A percentile compares a stretch with the other conserved stretches of the same genome.
phyloP scores from a whole-genome alignment of 1,139 yeast genomes.

The Meyerozyma smithsonii region DNA sequence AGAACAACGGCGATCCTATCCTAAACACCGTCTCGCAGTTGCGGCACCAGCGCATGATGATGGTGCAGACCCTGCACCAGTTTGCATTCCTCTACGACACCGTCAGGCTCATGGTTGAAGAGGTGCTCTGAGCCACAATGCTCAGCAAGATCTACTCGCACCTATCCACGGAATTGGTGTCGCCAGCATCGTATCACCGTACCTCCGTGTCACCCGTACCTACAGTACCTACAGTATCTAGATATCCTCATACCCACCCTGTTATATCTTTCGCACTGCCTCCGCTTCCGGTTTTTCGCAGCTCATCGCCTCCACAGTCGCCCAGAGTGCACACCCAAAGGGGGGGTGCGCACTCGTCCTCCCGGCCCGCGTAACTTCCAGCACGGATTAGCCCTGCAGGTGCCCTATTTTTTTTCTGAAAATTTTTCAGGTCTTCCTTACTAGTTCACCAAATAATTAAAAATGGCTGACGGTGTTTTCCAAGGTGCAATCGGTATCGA shows the following conservation, averaged over 20 bases:
- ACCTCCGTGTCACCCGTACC: too few species aligned
- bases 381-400: neutral
- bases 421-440: constrained; percentile 1
- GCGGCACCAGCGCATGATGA: constrained; percentile 54
- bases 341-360: neutral
- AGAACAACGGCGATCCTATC: constrained; percentile 22
- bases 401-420: constrained; percentile 3
- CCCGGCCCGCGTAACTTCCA: constrained; percentile 1
- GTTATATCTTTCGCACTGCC: neutral
- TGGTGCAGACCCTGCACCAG: constrained; percentile 65
- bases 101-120: constrained; percentile 6
- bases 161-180: too few species aligned
- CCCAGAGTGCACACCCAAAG: neutral
- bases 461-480: constrained; percentile 98
- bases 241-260: too few species aligned
- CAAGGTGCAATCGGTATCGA: constrained; percentile 99
- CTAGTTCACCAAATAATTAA: constrained; percentile 11
- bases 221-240: too few species aligned
- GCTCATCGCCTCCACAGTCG: neutral
- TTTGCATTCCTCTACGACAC: constrained; percentile 44
- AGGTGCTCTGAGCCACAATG: neutral
- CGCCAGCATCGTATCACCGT: too few species aligned
- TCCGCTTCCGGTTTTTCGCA: neutral
- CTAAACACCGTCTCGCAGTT: constrained; percentile 36
- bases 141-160: too few species aligned